These are phyloP conservation scores for Aspergillus pseudotamarii DNA, from an alignment of 2,329 filamentous ascomycete genomes.

Conservation along the genomic window DNA sequence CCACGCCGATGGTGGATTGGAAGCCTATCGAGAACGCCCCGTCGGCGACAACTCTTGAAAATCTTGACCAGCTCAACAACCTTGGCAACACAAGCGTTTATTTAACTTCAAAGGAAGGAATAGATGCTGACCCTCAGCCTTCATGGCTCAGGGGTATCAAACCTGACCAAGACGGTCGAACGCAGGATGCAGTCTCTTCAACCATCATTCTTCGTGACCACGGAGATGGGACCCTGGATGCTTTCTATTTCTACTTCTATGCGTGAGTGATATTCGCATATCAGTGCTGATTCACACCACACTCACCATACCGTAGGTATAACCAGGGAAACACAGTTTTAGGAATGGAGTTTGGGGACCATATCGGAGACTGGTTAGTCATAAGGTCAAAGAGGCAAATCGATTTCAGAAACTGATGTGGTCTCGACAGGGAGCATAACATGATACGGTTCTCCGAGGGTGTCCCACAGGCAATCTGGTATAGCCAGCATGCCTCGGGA, in stretches of 20 bases:
- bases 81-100: slow-evolving; percentile 51
- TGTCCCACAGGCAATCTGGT: slow-evolving; percentile 61
- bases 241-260: slow-evolving; percentile 67
- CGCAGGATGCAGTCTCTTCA: slow-evolving; percentile 52
- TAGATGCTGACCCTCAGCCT: slow-evolving; percentile 45
- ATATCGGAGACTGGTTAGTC: slow-evolving; percentile 64
- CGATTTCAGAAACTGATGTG: background rate
- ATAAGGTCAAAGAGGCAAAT: background rate
- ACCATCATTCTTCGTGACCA: slow-evolving; percentile 63
- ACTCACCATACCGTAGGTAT: slow-evolving; percentile 37
- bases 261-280: slow-evolving; percentile 39
- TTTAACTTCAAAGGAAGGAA: slow-evolving; percentile 53
- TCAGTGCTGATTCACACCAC: background rate
- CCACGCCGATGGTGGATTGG: slow-evolving; percentile 49
- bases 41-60: slow-evolving; percentile 49
- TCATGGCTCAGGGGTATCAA: slow-evolving; percentile 56
- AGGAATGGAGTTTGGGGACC: slow-evolving; percentile 57
- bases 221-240: slow-evolving; percentile 56
- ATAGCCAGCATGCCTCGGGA: slow-evolving; percentile 63
- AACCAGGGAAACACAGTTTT: slow-evolving; percentile 58
- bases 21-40: slow-evolving; percentile 41
- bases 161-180: slow-evolving; percentile 56
- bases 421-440: slow-evolving; percentile 59
- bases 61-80: slow-evolving; percentile 52
- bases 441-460: slow-evolving; percentile 67